phyloP scores from a whole-genome alignment of 495 filamentous ascomycete species.

The Daldinia caldariorum region DNA sequence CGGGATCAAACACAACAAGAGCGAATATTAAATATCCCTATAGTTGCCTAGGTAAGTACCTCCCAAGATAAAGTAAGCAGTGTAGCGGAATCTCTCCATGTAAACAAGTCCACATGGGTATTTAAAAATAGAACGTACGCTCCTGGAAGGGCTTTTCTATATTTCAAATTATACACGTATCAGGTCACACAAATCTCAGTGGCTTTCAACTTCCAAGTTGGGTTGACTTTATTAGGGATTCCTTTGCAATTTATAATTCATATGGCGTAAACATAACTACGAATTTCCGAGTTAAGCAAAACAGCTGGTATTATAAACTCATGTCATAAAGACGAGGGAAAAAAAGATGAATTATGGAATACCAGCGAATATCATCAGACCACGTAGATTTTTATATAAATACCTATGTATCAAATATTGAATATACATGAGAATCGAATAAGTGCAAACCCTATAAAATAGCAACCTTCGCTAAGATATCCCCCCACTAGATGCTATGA shows the following conservation, averaged over 20 bases:
- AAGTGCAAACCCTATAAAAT: background rate
- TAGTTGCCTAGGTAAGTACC: too few species aligned
- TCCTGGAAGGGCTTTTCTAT: background rate
- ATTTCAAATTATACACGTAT: background rate
- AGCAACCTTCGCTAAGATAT: background rate
- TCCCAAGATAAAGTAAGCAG: background rate
- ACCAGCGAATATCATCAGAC: background rate
- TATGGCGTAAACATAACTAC: too few species aligned
- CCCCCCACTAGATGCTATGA: slow-evolving; percentile 7
- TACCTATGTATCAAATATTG: background rate
- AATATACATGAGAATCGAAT: slow-evolving; percentile 4
- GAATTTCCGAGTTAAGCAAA: too few species aligned
- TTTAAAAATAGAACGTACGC: background rate
- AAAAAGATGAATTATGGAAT: background rate
- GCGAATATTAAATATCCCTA: too few species aligned
- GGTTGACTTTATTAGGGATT: background rate
- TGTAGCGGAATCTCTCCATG: background rate
- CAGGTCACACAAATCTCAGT: background rate
- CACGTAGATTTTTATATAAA: background rate
- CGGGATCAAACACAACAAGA: too few species aligned
- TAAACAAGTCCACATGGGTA: background rate
- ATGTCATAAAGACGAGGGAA: too few species aligned
- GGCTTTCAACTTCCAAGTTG: background rate
- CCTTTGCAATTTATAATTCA: too few species aligned
- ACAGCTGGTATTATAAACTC: too few species aligned